phyloP scores from a whole-genome alignment of 345 rosid species.

The Corchorus olitorius region DNA sequence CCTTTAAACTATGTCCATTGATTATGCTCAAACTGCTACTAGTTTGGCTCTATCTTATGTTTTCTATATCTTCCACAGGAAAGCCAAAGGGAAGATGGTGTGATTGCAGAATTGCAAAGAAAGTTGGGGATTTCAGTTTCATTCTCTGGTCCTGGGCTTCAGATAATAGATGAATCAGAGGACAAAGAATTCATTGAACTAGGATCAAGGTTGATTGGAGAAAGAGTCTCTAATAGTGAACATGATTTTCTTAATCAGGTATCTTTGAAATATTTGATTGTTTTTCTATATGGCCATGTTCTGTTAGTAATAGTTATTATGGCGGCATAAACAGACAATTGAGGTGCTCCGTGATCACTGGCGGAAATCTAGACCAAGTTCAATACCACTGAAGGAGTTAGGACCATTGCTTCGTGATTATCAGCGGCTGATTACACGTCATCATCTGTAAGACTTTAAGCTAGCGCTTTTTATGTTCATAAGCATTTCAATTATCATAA shows the following conservation, averaged over 20 bases:
- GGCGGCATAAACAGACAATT: constrained; percentile 46
- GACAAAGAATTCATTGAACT: constrained; percentile 78
- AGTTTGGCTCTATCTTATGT: not conserved
- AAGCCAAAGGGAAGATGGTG: constrained; percentile 46
- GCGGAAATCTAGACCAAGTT: constrained; percentile 56
- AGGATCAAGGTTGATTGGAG: constrained; percentile 55
- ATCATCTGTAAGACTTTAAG: constrained; percentile 54
- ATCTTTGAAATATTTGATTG: constrained; percentile 21
- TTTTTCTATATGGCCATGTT: not conserved
- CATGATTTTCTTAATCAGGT: constrained; percentile 48
- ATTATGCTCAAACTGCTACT: not conserved
- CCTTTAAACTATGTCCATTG: not conserved
- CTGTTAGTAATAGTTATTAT: constrained; percentile 12
- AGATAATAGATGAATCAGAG: constrained; percentile 63
- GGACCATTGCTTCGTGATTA: constrained; percentile 89
- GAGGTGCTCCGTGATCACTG: constrained; percentile 80
- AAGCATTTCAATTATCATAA: not conserved
- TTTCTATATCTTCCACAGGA: constrained; percentile 46
- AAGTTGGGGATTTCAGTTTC: constrained; percentile 58
- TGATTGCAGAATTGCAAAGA: constrained; percentile 63
- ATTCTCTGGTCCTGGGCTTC: constrained; percentile 38
- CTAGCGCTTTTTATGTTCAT: not conserved
- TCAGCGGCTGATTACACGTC: constrained; percentile 62
- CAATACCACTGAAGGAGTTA: constrained; percentile 71
- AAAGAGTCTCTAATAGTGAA: constrained; percentile 39